Evolutionary conservation across 306 rosid genomes (phyloP), one percentile per base, ranked within the genome.

Genomic region (Vicia sativa): DNA sequence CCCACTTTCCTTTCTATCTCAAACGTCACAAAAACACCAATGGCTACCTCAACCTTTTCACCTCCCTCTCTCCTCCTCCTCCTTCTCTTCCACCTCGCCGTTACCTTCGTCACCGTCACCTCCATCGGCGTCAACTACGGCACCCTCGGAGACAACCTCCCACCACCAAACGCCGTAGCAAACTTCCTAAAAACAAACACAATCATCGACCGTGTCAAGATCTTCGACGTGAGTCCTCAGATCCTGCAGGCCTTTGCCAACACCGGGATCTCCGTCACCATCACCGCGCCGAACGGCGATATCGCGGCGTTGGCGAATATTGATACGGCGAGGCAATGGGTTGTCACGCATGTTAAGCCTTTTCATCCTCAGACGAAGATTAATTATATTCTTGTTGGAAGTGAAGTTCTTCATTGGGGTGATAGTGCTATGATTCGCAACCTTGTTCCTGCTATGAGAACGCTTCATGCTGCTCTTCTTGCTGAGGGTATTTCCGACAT

Each of bases 81-180:
- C 7, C 71, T 87, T 28, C 58, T 86, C 58, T 77, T 79, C 75
- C 83, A 63, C 12, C 73, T 82, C 68, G 7, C 76, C 44, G 7
- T 76, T 56, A 23, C 83, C 21, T 89, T 48, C 1, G 7, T 76
- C 60, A 23, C 83, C 26, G 91, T 53, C 1, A n/a, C 50, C 67
- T 67, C 90, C 75, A 79, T 92, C 42, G 98, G 98, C 15, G 79
- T 92, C 23, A 92, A 92, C 90, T 92, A 92, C 37, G 98, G 98
- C 12, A 92, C 96, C 9, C 77, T 86, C 0, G 96, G 62, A 0
- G 81, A 93, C 85, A 84, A 93, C 82, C 96, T 93, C 0, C 96
- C 89, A 0, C 68, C 90, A 0, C 89, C 97, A 0, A 7, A 77
- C 0, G 50, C 77, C 54, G 98, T 93, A 15, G 97, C 71, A 0